These are phyloP conservation scores for Curvularia sp. DNA, from an alignment of 2,329 filamentous ascomycete species.

Conservation along the genomic window DNA sequence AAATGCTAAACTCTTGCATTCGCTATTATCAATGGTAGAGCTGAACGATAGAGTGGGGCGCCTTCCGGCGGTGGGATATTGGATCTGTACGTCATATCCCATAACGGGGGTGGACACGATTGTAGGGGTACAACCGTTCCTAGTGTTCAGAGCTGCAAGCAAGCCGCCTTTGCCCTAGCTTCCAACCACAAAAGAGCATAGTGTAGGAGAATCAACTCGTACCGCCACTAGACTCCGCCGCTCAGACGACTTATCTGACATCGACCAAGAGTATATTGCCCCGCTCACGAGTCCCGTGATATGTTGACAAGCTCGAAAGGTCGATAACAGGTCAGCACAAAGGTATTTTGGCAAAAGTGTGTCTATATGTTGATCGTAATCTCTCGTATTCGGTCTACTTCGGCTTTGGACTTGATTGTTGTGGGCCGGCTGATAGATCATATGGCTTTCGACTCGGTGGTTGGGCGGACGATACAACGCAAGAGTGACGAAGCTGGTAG, in stretches of 20 bases:
- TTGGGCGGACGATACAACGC: neutral
- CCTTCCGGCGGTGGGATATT: neutral
- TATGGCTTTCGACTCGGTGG: neutral
- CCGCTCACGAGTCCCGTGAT: constrained; percentile 1
- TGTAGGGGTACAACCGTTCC: neutral
- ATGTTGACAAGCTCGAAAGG: neutral
- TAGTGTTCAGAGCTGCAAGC: neutral
- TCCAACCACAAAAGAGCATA: neutral
- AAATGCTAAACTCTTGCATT: neutral
- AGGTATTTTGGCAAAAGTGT: neutral
- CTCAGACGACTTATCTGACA: neutral
- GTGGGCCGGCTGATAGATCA: constrained; percentile 3
- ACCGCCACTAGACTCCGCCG: neutral
- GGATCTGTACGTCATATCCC: neutral
- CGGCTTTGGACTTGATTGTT: neutral
- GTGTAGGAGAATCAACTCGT: neutral
- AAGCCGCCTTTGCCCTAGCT: neutral
- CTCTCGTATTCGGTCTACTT: constrained; percentile 6
- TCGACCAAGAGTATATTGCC: neutral
- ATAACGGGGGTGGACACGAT: neutral
- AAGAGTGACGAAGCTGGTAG: neutral
- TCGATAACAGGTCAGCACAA: constrained; percentile 3
- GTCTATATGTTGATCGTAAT: constrained; percentile 2
- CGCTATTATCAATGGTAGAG: neutral
- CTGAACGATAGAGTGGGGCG: too few species aligned